phyloP scores from a whole-genome alignment of 2,329 filamentous ascomycete genomes.

The Verticillium tricorpus region DNA sequence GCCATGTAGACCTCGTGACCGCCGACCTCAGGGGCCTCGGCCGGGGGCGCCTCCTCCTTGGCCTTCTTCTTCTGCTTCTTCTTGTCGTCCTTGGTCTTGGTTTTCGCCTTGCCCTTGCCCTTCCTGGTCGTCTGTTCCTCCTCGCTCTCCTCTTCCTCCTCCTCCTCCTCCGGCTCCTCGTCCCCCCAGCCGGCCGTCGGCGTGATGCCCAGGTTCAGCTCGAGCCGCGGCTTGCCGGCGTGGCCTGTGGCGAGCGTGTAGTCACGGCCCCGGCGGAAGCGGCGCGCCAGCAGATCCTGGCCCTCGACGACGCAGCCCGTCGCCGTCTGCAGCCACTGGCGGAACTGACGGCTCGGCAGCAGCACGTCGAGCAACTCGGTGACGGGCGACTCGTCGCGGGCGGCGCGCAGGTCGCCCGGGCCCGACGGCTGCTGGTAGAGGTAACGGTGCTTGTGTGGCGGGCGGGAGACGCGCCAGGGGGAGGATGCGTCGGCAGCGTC shows the following conservation, averaged over 20 bases:
- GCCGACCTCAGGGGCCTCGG: conserved; percentile 54
- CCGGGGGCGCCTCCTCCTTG: conserved; percentile 20
- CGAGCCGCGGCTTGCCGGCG: conserved; percentile 70
- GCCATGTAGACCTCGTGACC: conserved; percentile 94
- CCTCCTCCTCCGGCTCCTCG: conserved; percentile 50
- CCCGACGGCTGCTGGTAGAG: conserved; percentile 66
- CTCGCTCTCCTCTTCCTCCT: conserved; percentile 32
- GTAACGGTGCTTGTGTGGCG: conserved; percentile 93
- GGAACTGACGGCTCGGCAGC: conserved; percentile 80
- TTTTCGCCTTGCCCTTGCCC: conserved; percentile 23
- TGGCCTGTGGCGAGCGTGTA: conserved; percentile 92
- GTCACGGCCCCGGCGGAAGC: conserved; percentile 82
- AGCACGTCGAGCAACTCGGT: conserved; percentile 77
- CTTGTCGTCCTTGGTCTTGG: conserved; percentile 26
- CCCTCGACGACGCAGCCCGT: conserved; percentile 71
- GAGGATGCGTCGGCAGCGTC: conserved; percentile 41
- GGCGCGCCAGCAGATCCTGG: conserved; percentile 74
- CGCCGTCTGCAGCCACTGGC: conserved; percentile 81
- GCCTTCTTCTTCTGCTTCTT: conserved; percentile 25
- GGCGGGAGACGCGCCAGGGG: conserved; percentile 72
- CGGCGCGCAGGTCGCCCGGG: conserved; percentile 27
- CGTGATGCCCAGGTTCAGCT: conserved; percentile 83
- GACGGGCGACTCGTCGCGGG: conserved; percentile 52
- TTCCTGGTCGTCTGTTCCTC: conserved; percentile 27
- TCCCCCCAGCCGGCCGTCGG: conserved; percentile 82